Base-by-base conservation (phyloP, 116 monocot species). In the Zostera marina region DNA sequence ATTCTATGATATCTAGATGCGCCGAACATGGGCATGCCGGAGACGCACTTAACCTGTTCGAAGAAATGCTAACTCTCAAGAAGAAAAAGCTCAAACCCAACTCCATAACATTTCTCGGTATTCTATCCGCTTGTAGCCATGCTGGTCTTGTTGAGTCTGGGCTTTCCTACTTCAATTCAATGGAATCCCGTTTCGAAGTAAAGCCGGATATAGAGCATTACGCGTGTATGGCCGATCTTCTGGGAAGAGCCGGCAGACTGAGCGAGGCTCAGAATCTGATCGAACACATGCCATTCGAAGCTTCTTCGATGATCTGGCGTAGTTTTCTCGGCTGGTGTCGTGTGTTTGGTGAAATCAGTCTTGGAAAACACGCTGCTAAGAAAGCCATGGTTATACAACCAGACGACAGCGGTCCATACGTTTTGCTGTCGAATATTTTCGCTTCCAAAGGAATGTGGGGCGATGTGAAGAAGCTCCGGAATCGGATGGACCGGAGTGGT, bases 1-100 rank as follows among this genome's bases (percentile, higher is more conserved):
- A 93, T 60, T 79, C 84, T 5, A 83, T 93, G 79, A 93, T 93
- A 51, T 81, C 84, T 40, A 84, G 72, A 42, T 84, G 63, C 56
- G 83, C 88, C 24, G 79, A 81, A 22, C 87, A 93, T 65, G 93
- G 93, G 44, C 41, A 74, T 44, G 76, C 77, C 4, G 61, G 79
- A 60, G 88, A 87, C 62, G 83, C 88, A 3, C 74, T 84, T 23
- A 32, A 38, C 41, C 22, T 84, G 9, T 93, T 84, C 22, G 26
- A 62, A 32, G 44, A 70, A 44, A 88, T 93, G 93, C 52, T 19
- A 43, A 15, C 32, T 32, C 32, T 32, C 32, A 32, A 32, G 32
- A 32, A 22, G 1, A 47, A 61, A 43, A 59, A 74, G 41, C 64
- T 80, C 22, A 51, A 42, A 42, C 88, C 88, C 21, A 88, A 66